These are phyloP conservation scores for Boletus patriciae DNA, from an alignment of 768 basidiomycete species.

Conservation along the genomic window DNA sequence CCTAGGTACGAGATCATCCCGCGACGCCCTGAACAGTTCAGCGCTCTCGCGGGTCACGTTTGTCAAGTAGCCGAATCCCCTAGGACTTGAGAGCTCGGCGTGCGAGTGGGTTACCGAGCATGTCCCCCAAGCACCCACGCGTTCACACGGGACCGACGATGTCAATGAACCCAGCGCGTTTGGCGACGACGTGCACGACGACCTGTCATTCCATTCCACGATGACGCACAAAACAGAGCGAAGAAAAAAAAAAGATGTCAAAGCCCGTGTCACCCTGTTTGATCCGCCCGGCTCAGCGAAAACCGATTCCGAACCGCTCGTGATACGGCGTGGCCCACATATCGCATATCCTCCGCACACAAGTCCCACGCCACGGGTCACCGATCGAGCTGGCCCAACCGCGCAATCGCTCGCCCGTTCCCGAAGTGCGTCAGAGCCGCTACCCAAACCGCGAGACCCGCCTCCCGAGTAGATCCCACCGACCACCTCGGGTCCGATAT, in stretches of 20 bases:
- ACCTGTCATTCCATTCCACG: not conserved
- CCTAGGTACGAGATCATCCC: slow-evolving; percentile 13
- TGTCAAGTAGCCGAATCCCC: not conserved
- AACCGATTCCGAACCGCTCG: not conserved
- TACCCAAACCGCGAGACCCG: not conserved
- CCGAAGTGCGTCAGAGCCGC: not conserved
- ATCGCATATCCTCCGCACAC: too few relatives aligned
- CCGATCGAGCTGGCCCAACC: not conserved
- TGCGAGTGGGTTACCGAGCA: not conserved
- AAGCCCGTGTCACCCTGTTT: not conserved
- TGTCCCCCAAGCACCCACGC: not conserved
- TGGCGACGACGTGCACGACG: not conserved
- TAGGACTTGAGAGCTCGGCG: not conserved
- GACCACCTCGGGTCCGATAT: not conserved
- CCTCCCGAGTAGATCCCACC: not conserved
- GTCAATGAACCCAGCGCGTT: not conserved
- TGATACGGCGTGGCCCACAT: not conserved
- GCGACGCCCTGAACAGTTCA: not conserved
- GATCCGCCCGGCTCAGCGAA: not conserved
- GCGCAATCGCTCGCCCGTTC: not conserved
- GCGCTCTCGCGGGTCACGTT: too few relatives aligned
- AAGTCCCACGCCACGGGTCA: too few relatives aligned
- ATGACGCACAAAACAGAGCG: not conserved
- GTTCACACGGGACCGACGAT: not conserved
- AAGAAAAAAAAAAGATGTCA: not conserved